Conservation (phyloP, 768 basidiomycete genomes). For the Leccinum rimulosum region DNA sequence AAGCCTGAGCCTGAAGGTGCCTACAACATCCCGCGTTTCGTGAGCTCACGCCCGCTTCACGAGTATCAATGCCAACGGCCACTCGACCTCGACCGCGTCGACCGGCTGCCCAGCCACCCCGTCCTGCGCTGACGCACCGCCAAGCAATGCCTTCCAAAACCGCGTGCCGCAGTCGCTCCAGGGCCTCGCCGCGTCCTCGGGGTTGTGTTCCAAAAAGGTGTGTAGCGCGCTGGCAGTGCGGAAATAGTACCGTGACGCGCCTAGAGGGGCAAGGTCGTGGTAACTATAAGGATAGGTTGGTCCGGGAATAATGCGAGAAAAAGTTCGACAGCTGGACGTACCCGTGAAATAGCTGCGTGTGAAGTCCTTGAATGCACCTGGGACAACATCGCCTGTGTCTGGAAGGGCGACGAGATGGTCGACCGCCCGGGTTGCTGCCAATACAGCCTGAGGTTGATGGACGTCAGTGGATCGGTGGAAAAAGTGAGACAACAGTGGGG, state of each 20-base stretch:
- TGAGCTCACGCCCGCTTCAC: conserved; percentile 10
- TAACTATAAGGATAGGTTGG: not conserved
- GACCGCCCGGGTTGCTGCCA: conserved; percentile 81
- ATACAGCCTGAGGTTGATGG: conserved; percentile 55
- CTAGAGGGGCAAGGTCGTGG: conserved; percentile 18
- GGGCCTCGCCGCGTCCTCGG: conserved; percentile 45
- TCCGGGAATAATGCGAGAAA: not conserved
- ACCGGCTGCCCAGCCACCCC: conserved; percentile 12
- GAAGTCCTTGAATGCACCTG: conserved; percentile 38
- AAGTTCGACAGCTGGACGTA: conserved; percentile 25
- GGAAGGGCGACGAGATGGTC: conserved; percentile 69
- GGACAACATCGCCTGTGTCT: conserved; percentile 39
- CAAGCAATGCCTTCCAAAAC: conserved; percentile 56
- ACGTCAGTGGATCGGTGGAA: conserved; percentile 51
- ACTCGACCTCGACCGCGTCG: conserved; percentile 39
- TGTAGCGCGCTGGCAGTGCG: conserved; percentile 70
- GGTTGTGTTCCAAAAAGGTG: conserved; percentile 61
- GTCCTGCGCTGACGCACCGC: conserved; percentile 32
- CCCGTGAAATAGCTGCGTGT: conserved; percentile 61
- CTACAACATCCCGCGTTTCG: not conserved
- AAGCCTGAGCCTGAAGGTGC: not conserved
- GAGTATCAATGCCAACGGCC: conserved; percentile 38
- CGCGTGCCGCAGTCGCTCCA: conserved; percentile 66
- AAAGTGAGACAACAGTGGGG: conserved; percentile 58
- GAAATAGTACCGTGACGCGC: conserved; percentile 56